Base-by-base conservation (phyloP, 2,329 filamentous ascomycete species). In the Sporothrix brunneoviolacea region DNA sequence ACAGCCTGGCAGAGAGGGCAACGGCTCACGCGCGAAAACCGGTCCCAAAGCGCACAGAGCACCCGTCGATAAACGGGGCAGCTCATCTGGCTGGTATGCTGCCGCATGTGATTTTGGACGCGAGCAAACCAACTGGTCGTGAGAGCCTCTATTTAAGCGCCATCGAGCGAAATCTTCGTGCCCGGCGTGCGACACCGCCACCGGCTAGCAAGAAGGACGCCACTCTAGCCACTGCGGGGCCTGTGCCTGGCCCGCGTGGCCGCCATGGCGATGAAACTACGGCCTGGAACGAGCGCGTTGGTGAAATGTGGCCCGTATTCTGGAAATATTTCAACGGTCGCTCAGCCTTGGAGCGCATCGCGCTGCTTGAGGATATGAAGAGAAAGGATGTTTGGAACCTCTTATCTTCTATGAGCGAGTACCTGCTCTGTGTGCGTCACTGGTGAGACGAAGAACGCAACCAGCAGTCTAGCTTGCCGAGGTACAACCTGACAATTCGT, bases 311-410 rank as follows among this genome's bases (percentile, higher is more conserved):
- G 86, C 79, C 81, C 2, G 72, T 77, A 39, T 82, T 95, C 59
- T 77, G 84, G 60, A 88, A 86, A 65, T 93, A 96, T 66, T 88
- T 97, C 59, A 91, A 97, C 64, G 93, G 93, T 1, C 79, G 77
- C 51, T 83, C 86, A 62, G 84, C 91, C 3, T 73, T 97, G 53
- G 93, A 98, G 69, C 83, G 91, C 59, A 86, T 98, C 57, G 81
- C 86, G 1, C 71, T 93, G n/a, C 78, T 85, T 51, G 89, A 96
- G 68, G 86, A 87, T 6, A 77, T 94, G 70, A 95, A 93, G 71
- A 76, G 89, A 51, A 94, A 91, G 68, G 84, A 87, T 58, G 76
- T 89, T 13, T 90, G 86, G 72, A 77, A 79, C 41, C 70, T 83
- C 49, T 65, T 86, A 50, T 76, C 75, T 36, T 69, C 71, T n/a